Conservation (phyloP, 129 eudicot genomes). For the Arctium lappa region DNA sequence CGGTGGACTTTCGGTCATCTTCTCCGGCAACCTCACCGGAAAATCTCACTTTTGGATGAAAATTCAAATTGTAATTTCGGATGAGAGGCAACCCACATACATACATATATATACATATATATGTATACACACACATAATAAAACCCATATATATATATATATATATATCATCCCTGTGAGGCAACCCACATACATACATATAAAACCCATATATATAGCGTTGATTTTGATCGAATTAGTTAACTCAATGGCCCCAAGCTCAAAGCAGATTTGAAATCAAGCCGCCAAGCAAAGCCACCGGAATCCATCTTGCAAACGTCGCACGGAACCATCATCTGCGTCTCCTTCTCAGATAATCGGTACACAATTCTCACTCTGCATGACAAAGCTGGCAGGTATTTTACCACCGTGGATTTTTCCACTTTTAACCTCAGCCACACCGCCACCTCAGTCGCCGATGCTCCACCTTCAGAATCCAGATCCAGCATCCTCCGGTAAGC, state of each 20-base stretch:
- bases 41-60: no score
- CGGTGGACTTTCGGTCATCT: no score
- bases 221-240: constrained; percentile 15
- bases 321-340: constrained; percentile 52
- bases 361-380: constrained; percentile 65
- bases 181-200: no score
- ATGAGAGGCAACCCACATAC: no score
- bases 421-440: constrained; percentile 45
- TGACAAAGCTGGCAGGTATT: constrained; percentile 46
- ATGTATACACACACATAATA: no score
- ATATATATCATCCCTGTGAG: no score
- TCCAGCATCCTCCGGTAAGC: constrained; percentile 53
- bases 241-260: constrained; percentile 51
- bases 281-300: constrained; percentile 78
- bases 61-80: no score
- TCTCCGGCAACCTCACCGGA: no score
- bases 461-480: constrained; percentile 13
- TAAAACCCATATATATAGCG: no score
- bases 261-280: constrained; percentile 61
- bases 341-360: constrained; percentile 28
- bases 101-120: no score
- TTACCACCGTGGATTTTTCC: constrained; percentile 36
- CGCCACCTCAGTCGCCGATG: constrained; percentile 26
- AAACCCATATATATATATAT: no score
- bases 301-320: constrained; percentile 74